Conservation (phyloP, 2,329 filamentous ascomycete genomes). For the Xylariales sp. region DNA sequence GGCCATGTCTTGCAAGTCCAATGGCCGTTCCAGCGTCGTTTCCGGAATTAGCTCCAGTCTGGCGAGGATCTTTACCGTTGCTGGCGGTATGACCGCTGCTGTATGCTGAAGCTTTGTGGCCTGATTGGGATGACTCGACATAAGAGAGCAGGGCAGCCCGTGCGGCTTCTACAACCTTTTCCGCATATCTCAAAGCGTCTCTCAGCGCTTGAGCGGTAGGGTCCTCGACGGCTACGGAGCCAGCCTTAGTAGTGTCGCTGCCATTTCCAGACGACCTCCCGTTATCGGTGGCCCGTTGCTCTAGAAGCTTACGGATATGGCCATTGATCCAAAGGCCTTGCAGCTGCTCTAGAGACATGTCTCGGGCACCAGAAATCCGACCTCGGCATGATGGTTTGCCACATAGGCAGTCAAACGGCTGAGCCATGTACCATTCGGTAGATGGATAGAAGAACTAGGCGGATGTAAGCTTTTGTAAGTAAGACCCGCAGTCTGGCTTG, state of each 20-base stretch:
- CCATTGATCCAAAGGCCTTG: constrained; percentile 57
- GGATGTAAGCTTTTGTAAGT: constrained; percentile 1
- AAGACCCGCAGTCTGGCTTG: neutral
- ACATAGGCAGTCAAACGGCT: constrained; percentile 65
- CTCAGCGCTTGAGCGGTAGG: constrained; percentile 37
- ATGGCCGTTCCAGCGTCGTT: neutral
- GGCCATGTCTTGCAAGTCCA: constrained; percentile 32
- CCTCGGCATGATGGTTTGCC: constrained; percentile 53
- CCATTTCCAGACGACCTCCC: constrained; percentile 16
- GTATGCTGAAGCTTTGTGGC: neutral
- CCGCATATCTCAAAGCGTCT: constrained; percentile 39
- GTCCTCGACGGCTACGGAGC: constrained; percentile 22
- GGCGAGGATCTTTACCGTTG: too few species aligned
- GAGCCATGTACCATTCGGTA: constrained; percentile 70
- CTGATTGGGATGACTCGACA: constrained; percentile 14
- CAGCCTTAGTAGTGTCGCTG: constrained; percentile 5
- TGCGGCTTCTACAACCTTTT: constrained; percentile 42
- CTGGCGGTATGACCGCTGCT: neutral
- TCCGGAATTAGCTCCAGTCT: constrained; percentile 13
- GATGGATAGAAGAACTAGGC: constrained; percentile 67
- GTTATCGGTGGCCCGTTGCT: constrained; percentile 29
- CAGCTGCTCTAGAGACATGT: constrained; percentile 51
- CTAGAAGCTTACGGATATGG: constrained; percentile 54
- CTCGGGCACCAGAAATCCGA: constrained; percentile 57
- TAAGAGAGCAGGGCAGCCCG: constrained; percentile 38